Evolutionary conservation across 2,329 filamentous ascomycete species (phyloP).

Genomic region (Penicillium verrucosum): DNA sequence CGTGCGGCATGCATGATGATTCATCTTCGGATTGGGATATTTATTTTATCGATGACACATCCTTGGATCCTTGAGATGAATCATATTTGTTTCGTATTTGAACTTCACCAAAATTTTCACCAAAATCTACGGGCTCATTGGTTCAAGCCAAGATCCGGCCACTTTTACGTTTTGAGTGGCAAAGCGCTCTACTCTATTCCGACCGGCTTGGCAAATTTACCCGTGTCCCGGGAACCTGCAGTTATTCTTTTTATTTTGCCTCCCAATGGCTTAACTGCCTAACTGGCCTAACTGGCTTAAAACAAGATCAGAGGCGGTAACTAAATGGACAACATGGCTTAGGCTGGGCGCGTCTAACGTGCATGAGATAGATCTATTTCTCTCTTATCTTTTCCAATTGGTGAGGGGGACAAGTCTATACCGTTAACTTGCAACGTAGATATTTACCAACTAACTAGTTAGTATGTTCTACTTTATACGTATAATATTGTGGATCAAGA

Average conservation of each 20-base stretch:
- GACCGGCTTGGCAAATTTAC: conserved; percentile 4
- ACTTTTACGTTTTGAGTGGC: conserved; percentile 16
- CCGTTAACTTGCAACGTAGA: background rate
- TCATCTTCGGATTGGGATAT: conserved; percentile 13
- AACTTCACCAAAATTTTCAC: conserved; percentile 1
- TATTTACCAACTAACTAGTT: too few species aligned
- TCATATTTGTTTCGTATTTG: conserved; percentile 19
- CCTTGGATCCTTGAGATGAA: conserved; percentile 14
- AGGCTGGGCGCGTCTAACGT: conserved; percentile 6
- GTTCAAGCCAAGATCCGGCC: conserved; percentile 8
- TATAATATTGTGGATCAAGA: background rate
- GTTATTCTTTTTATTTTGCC: background rate
- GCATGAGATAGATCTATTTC: conserved; percentile 21
- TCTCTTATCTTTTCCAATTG: background rate
- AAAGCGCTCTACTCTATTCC: conserved; percentile 19
- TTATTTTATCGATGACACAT: conserved; percentile 8
- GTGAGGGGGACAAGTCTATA: background rate
- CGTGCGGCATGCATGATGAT: conserved; percentile 18
- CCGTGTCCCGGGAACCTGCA: conserved; percentile 6
- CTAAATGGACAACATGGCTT: conserved; percentile 10
- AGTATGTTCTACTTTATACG: background rate
- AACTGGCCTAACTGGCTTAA: background rate
- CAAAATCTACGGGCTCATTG: conserved; percentile 4
- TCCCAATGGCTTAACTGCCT: background rate
- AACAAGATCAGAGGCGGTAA: conserved; percentile 16